Evolutionary conservation across 2,329 filamentous ascomycete genomes (phyloP).

Genomic region (Aspergillus brasiliensis): DNA sequence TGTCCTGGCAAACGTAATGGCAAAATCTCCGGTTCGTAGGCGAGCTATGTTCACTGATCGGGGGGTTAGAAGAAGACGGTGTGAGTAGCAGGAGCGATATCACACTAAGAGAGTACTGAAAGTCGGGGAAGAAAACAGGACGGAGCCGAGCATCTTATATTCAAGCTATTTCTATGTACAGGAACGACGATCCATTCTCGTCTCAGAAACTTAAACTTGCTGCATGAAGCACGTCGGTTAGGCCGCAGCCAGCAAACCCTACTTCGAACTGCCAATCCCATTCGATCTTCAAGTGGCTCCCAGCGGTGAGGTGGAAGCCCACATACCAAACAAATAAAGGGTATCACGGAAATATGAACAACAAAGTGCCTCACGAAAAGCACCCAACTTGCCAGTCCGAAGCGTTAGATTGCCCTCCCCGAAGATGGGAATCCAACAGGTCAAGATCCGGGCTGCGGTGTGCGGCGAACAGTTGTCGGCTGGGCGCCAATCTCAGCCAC

Average conservation of each 20-base stretch:
- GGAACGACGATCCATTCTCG: constrained; percentile 1
- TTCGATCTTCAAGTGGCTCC: not conserved
- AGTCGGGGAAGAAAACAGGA: not conserved
- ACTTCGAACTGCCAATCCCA: constrained; percentile 4
- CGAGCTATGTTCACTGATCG: not conserved
- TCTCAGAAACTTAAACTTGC: not conserved
- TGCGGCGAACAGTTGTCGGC: constrained; percentile 11
- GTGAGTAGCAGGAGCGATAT: not conserved
- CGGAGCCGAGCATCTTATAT: constrained; percentile 1
- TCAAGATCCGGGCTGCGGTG: constrained; percentile 7
- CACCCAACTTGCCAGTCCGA: not conserved
- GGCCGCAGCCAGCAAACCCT: constrained; percentile 10
- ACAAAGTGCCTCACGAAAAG: constrained; percentile 8
- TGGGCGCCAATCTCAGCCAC: constrained; percentile 17
- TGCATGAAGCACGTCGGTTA: constrained; percentile 7
- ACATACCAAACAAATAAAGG: constrained; percentile 14
- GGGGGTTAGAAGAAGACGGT: not conserved
- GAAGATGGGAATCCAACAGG: not conserved
- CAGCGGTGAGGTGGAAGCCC: constrained; percentile 13
- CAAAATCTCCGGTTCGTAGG: constrained; percentile 7
- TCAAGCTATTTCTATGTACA: constrained; percentile 10
- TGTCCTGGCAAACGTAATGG: not conserved
- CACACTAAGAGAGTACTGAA: not conserved
- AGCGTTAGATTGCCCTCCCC: not conserved
- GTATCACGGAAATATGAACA: constrained; percentile 14